Evolutionary conservation across 2,329 filamentous ascomycete species (phyloP), one percentile per base, ranked within the genome.

Genomic region (Juglanconis oblonga): DNA sequence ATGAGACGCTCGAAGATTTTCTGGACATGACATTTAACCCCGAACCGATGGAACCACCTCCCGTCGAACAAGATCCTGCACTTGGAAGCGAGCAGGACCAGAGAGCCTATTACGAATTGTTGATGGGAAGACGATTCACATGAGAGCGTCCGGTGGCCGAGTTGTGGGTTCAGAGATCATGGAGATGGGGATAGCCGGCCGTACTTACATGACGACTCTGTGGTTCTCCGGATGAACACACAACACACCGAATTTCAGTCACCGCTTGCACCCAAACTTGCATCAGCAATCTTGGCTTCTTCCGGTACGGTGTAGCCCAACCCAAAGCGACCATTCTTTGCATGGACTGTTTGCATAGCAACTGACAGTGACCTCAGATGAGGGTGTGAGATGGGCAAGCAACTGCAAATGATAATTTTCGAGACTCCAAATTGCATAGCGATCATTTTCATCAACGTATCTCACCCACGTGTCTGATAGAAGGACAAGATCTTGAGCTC

Each of bases 1-100:
- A 71, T 56, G 73, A 75, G 58, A 75, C 72, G 2, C 65, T 74
- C 10, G 69, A 70, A 52, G 73, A 75, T 59, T 75, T 75, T 44
- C 66, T 74, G 48, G 71, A 67, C 58, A 72, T 75, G 66, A 72
- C 69, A 36, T 73, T 70, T 56, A 73, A 74, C 52, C 70, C 71
- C 1, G 72, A 74, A 36, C 70, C 70, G 4, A 63, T 70, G 40
- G 64, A 67, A 1, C 66, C 68, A 45, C 48, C 55, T 33, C 54
- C 60, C 14, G 54, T 61, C 36, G 64, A 67, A 55, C 56, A 47
- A 36, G 62, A 64, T 32, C 50, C 53, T 11, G 31, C 54, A 17
- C 57, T 60, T n/a, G 52, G 61, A 13, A 69, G 64, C 52, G 73
- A 74, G 55, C 67, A 70, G 10, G 73, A 75, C 59, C 73, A 74